These are phyloP conservation scores for Furcasterigmium sp. DNA, from an alignment of 2,329 filamentous ascomycete genomes.

Conservation along the genomic window DNA sequence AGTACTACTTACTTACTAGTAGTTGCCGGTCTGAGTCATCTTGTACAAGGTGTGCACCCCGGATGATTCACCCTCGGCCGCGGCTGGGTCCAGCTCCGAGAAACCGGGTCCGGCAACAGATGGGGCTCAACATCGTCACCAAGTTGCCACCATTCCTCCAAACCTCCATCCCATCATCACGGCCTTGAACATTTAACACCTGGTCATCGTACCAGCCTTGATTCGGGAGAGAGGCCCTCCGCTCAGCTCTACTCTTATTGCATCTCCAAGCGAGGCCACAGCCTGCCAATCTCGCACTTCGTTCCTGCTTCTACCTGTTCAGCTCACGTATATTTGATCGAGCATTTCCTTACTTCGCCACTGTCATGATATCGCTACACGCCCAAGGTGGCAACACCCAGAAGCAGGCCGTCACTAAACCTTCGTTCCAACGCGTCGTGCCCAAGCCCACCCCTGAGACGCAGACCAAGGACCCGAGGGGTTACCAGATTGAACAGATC, in stretches of 20 bases:
- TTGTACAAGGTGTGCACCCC: too few relatives aligned
- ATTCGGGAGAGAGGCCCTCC: too few relatives aligned
- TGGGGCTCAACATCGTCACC: background rate
- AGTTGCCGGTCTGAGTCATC: too few relatives aligned
- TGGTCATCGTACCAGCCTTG: too few relatives aligned
- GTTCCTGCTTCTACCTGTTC: constrained; percentile 9
- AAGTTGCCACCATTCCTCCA: constrained; percentile 5
- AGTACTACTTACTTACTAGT: too few relatives aligned
- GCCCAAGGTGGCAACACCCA: constrained; percentile 23
- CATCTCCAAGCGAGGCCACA: background rate
- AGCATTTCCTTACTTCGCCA: constrained; percentile 4
- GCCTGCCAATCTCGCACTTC: background rate
- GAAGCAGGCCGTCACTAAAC: constrained; percentile 41
- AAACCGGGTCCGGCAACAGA: background rate
- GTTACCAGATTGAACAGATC: constrained; percentile 71
- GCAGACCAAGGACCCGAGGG: constrained; percentile 62
- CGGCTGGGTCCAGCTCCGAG: too few relatives aligned
- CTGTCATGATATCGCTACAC: constrained; percentile 32
- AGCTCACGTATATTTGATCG: constrained; percentile 10
- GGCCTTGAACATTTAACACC: background rate
- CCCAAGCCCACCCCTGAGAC: constrained; percentile 60
- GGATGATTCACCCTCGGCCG: too few relatives aligned
- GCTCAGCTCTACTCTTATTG: constrained; percentile 1
- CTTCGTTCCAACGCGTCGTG: constrained; percentile 45
- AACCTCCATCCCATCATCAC: background rate